Base-by-base conservation (phyloP, 2,329 filamentous ascomycete species). In the Massarina eburnea region DNA sequence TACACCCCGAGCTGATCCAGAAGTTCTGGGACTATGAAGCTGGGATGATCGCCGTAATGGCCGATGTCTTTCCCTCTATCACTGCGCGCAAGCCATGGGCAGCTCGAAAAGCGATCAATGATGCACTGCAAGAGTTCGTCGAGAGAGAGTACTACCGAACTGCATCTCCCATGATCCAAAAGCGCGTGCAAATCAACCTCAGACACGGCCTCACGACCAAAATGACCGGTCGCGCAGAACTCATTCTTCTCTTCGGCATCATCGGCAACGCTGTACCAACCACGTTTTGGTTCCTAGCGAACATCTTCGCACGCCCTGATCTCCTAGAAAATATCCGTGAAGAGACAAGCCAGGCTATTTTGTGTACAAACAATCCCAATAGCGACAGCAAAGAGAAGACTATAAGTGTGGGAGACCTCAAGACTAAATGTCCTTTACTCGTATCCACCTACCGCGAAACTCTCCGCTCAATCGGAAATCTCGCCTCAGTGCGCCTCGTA, bases 401-500 rank as follows among this genome's bases (percentile, higher is more conserved):
- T 1, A 41, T 55, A 33, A 39, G 33, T n/a, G 42, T 55, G 2
- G 17, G 29, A 1, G 29, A 19, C 6, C 26, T 55, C 10, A 55
- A 51, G 30, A 41, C 44, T 8, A 49, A 59, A 6, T 71, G 71
- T 37, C 73, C 75, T 0, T 55, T 78, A 5, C 60, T 80, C 4
- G 52, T 74, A 3, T 71, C 72, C 41, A 68, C 69, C n/a, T 77
- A 74, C 55, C 69, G 71, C 27, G 77, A 79, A 52, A 68, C 67
- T 0, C 64, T 78, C 29, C 71, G 76, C 8, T 41, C 74, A 4
- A 59, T 59, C 8, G 72, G 69, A 32, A 66, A 69, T 10, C 59
- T 67, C 1, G 54, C 72, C 10, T 70, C 68, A 15, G 70, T 67
- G 19, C 70, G 76, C 3, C 57, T 66, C 4, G 68, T 77, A 14